These are phyloP conservation scores for Metschnikowia continentalis DNA, from an alignment of 805 yeast species.

Conservation along the genomic window DNA sequence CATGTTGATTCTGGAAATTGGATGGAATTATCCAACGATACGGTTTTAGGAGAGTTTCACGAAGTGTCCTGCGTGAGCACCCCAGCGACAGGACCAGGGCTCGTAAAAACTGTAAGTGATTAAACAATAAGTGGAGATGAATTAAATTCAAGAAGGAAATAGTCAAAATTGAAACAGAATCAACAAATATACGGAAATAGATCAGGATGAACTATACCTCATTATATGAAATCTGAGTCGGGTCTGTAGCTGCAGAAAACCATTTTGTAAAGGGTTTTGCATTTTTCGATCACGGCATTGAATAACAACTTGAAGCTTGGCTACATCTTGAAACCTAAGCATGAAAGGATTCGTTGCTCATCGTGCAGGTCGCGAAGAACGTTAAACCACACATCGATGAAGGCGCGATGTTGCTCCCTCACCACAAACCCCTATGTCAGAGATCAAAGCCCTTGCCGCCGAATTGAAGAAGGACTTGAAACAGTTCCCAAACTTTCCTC, in stretches of 20 bases:
- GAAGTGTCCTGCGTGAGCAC: slow-evolving; percentile 8
- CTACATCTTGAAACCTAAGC: not conserved
- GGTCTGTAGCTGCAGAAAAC: too few species aligned
- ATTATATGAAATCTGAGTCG: too few species aligned
- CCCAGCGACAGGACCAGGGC: not conserved
- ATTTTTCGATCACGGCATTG: too few species aligned
- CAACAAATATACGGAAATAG: too few species aligned
- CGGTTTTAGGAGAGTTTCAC: slow-evolving; percentile 1
- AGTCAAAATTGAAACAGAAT: too few species aligned
- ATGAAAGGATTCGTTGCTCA: not conserved
- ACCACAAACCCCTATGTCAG: slow-evolving; percentile 9
- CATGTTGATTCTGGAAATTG: not conserved
- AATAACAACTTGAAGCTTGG: too few species aligned
- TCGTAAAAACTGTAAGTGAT: too few species aligned
- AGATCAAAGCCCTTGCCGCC: slow-evolving; percentile 30
- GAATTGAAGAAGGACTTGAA: slow-evolving; percentile 36
- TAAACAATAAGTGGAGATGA: too few species aligned
- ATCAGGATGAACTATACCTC: too few species aligned
- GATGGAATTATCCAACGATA: slow-evolving; percentile 1
- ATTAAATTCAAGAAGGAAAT: too few species aligned
- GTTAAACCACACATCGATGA: not conserved
- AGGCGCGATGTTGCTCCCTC: not conserved
- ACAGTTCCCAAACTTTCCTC: slow-evolving; percentile 93
- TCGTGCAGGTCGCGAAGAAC: slow-evolving; percentile 1
- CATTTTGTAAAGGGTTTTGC: too few species aligned